Base-by-base conservation (phyloP, 176 grass and related monocot genomes). In the Alloteropsis semialata region DNA sequence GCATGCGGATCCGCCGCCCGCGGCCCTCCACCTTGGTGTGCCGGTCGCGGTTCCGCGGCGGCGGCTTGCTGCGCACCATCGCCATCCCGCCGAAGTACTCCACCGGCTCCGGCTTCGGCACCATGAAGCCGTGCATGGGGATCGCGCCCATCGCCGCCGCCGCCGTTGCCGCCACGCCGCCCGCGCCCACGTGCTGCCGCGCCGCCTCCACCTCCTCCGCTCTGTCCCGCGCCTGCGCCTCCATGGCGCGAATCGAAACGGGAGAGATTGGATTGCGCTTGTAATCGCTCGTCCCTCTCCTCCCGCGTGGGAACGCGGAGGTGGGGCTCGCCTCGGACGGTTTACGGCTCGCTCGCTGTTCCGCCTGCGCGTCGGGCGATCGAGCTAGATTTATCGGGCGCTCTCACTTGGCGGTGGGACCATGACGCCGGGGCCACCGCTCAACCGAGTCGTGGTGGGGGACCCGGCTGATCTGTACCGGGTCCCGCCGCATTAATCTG, bases 11-110 rank as follows among this genome's bases (percentile, higher is more conserved):
- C 89, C 95, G 87, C 28, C 95, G 86, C 62, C 95, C 92, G 24
- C 95, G 95, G 19, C 95, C 95, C 81, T 97, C 94, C 1, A 97
- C 94, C 87, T 97, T 97, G 60, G 94, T 97, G 80, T 97, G 94
- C 38, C 94, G 85, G 84, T 97, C 95, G 19, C 90, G 87, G 81
- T 94, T 97, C 50, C 95, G 74, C 30, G 90, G 77, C 13, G 92
- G 88, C 34, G 88, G 63, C 77, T 94, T 89, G 2, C 90, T 77
- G 0, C 92, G 84, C 9, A 89, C 55, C 51, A 97, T 11, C 2
- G 87, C 81, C 70, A 92, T 63, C 38, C 88, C 87, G 18, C 92
- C 88, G 39, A 91, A 88, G 28, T 89, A 87, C 79, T 97, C 95
- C 88, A 94, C 84, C 1, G 92, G 95, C 78, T 97, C 95, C 29